phyloP scores from a whole-genome alignment of 108 stramenopile species.

The Chaetoceros tenuissimus region DNA sequence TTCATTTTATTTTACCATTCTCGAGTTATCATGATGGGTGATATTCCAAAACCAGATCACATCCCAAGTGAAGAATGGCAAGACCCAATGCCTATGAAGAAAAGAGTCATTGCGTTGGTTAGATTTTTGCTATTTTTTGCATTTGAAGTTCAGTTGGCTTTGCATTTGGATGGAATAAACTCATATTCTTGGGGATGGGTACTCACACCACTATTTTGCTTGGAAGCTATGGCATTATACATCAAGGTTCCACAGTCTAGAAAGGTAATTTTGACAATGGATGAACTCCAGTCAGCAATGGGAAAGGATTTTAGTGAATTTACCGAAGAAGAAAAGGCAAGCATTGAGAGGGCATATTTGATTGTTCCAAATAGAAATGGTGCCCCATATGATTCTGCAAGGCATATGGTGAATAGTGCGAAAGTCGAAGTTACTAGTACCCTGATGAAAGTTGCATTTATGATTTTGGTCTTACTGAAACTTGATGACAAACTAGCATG shows the following conservation, averaged over 20 bases:
- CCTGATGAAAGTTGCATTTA: slow-evolving; percentile 45
- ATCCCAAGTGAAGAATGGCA: slow-evolving; percentile 78
- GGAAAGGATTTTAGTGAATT: slow-evolving; percentile 69
- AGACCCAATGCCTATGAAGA: slow-evolving; percentile 77
- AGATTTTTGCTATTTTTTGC: slow-evolving; percentile 47
- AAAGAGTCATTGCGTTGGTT: slow-evolving; percentile 42
- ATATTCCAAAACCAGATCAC: slow-evolving; percentile 69
- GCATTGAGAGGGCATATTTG: slow-evolving; percentile 54
- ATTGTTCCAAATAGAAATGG: slow-evolving; percentile 56
- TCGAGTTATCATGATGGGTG: slow-evolving; percentile 74
- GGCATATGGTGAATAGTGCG: slow-evolving; percentile 42
- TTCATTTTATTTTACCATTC: slow-evolving; percentile 68
- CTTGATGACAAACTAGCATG: slow-evolving; percentile 46
- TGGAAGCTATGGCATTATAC: slow-evolving; percentile 60
- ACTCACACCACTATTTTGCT: slow-evolving; percentile 62
- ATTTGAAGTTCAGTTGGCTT: slow-evolving; percentile 57
- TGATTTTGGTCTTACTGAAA: slow-evolving; percentile 48
- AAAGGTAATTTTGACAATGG: slow-evolving; percentile 62
- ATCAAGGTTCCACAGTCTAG: slow-evolving; percentile 49
- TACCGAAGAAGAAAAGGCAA: slow-evolving; percentile 56
- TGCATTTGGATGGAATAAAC: slow-evolving; percentile 51
- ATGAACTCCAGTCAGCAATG: slow-evolving; percentile 66
- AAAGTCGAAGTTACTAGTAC: slow-evolving; percentile 56
- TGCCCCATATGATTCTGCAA: slow-evolving; percentile 52
- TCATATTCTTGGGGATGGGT: slow-evolving; percentile 36